These are phyloP conservation scores for Lanmaoa pseudosensibilis DNA, from an alignment of 768 basidiomycete species.

Conservation along the genomic window DNA sequence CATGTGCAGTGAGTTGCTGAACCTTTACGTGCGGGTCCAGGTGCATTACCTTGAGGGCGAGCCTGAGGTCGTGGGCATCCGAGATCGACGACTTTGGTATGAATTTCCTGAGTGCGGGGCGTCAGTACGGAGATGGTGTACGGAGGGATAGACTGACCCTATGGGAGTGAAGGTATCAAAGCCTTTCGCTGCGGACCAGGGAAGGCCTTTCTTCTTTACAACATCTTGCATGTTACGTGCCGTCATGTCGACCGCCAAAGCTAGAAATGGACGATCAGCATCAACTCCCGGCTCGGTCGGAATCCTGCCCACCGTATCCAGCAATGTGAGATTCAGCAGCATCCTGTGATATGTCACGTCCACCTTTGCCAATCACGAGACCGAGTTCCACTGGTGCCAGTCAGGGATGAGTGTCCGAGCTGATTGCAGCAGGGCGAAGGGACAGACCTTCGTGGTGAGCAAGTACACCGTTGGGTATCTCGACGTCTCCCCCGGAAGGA, in stretches of 20 bases:
- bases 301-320: conserved; percentile 72
- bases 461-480: conserved; percentile 80
- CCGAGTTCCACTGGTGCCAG: conserved; percentile 80
- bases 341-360: conserved; percentile 74
- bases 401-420: not conserved
- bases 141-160: conserved; percentile 48
- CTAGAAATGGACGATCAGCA: conserved; percentile 38
- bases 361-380: conserved; percentile 88
- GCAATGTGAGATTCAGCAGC: conserved; percentile 79
- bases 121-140: not conserved
- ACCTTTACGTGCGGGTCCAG: not conserved
- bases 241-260: conserved; percentile 94
- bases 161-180: conserved; percentile 96
- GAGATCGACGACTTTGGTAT: conserved; percentile 69
- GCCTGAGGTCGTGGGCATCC: conserved; percentile 73
- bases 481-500: conserved; percentile 70
- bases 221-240: conserved; percentile 93
- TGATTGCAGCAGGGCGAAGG: not conserved
- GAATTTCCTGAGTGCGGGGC: conserved; percentile 53
- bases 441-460: conserved; percentile 87
- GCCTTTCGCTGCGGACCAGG: conserved; percentile 96
- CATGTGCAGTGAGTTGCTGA: not conserved
- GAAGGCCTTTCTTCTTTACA: conserved; percentile 90
- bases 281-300: not conserved
- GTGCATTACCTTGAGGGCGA: conserved; percentile 66